Conservation (phyloP, 257 asterid species). For the Mitragyna speciosa region DNA sequence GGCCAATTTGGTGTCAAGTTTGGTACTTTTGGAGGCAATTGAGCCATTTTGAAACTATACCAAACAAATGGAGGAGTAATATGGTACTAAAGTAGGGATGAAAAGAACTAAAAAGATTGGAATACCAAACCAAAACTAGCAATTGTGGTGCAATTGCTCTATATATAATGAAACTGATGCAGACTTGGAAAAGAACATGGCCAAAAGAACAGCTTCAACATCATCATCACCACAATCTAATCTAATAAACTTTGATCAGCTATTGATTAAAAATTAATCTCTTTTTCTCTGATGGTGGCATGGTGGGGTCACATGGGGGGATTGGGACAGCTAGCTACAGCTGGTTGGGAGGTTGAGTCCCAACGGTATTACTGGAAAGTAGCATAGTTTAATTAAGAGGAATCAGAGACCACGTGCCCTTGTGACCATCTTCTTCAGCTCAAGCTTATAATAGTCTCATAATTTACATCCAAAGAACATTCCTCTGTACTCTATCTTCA, state of each 20-base stretch:
- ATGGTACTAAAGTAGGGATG: no score
- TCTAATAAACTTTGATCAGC: not conserved
- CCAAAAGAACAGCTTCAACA: slow-evolving; percentile 44
- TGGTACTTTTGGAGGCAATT: slow-evolving; percentile 83
- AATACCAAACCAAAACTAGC: slow-evolving; percentile 35
- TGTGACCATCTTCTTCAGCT: slow-evolving; percentile 39
- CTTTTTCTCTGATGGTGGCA: slow-evolving; percentile 23
- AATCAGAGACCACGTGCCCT: slow-evolving; percentile 93
- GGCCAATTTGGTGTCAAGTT: slow-evolving; percentile 61
- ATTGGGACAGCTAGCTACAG: slow-evolving; percentile 91
- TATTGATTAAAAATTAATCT: slow-evolving; percentile 1
- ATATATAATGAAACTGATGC: slow-evolving; percentile 32
- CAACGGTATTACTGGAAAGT: slow-evolving; percentile 70
- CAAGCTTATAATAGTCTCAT: slow-evolving; percentile 22
- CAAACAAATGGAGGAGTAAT: not conserved
- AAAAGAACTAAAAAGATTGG: not conserved
- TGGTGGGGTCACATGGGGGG: slow-evolving; percentile 79
- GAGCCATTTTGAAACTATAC: slow-evolving; percentile 50
- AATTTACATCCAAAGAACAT: slow-evolving; percentile 33
- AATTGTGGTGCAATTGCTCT: slow-evolving; percentile 15
- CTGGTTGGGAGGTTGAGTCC: slow-evolving; percentile 63
- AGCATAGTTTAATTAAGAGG: slow-evolving; percentile 53
- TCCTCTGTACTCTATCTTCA: slow-evolving; percentile 28
- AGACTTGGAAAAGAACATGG: slow-evolving; percentile 33
- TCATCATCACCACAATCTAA: slow-evolving; percentile 24